These are phyloP conservation scores for Globisporangium lucens DNA, from an alignment of 352 stramenopile species.

Conservation along the genomic window DNA sequence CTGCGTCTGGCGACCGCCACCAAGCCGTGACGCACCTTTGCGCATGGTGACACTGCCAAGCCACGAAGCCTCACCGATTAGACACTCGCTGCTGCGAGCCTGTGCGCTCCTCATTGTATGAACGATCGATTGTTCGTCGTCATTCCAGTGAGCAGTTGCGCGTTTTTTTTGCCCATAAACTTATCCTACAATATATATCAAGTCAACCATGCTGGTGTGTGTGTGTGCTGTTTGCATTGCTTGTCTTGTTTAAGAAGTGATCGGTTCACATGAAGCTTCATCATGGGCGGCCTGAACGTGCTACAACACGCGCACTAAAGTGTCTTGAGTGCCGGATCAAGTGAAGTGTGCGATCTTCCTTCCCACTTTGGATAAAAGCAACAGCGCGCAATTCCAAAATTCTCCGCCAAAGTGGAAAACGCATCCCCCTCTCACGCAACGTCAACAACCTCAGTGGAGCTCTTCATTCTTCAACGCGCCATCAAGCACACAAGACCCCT, in stretches of 20 bases:
- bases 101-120: background rate
- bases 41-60: background rate
- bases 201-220: background rate
- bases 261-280: background rate
- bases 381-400: background rate
- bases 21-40: too few relatives aligned
- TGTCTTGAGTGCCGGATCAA: too few relatives aligned
- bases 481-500: slow-evolving; percentile 1
- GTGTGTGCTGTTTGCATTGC: background rate
- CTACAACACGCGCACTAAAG: too few relatives aligned
- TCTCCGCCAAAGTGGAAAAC: background rate
- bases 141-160: background rate
- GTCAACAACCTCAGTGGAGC: background rate
- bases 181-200: slow-evolving; percentile 8
- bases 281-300: background rate
- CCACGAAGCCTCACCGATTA: background rate
- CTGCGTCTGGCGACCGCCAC: too few relatives aligned
- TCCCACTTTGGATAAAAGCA: background rate
- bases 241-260: background rate
- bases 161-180: slow-evolving; percentile 4
- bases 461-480: slow-evolving; percentile 1
- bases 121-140: background rate
- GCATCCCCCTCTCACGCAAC: background rate
- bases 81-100: background rate
- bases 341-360: background rate